Base-by-base conservation (phyloP, 768 basidiomycete species). In the Neoboletus magnificus region DNA sequence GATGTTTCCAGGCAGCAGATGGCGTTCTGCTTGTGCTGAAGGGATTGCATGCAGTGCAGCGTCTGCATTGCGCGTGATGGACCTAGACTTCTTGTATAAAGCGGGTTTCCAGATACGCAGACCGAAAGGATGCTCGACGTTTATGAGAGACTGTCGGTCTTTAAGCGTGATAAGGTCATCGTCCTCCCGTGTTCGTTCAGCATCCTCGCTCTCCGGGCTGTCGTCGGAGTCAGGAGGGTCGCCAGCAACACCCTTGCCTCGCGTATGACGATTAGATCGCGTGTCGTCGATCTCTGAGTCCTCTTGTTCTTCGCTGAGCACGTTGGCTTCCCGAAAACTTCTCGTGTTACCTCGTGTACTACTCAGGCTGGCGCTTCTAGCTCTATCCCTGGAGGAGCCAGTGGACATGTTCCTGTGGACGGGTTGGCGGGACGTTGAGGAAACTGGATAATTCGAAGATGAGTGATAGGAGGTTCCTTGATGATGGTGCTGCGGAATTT, bases 21-120 rank as follows among this genome's bases (percentile, higher is more conserved):
- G 96, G 29, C 93, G 85, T 65, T 96, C 93, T 2, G 91, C 93
- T 58, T 93, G 91, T 3, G 93, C 89, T 20, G 93, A 96, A 2
- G 97, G 97, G 30, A 91, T 80, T 13, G 89, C 83, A 69, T 99
- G 97, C 5, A 99, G 82, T 0, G 91, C 97, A 55, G 90, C 86
- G 71, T 99, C 97, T 36, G 97, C 97, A 74, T 93, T 84, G 48
- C 96, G 91, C 47, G 95, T 98, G 64, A 99, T 91, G 3, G 95
- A 92, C 32, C 97, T 87, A 32, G 91, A 89, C 70, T 99, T 99
- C 74, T 95, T 94, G 84, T 99, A 99, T 55, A 99, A 73, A 0
- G 97, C 97, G 22, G 97, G 97, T 72, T 99, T 99, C 97, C 97
- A 99, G 69, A 99, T 98, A 37, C 93, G 96, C 56, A 99, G 79